Percentiles rank a stretch among this genome's conserved stretches.
Evolutionary conservation across 108 stramenopile species (phyloP).

Genomic region (Cyclotella baltica): DNA sequence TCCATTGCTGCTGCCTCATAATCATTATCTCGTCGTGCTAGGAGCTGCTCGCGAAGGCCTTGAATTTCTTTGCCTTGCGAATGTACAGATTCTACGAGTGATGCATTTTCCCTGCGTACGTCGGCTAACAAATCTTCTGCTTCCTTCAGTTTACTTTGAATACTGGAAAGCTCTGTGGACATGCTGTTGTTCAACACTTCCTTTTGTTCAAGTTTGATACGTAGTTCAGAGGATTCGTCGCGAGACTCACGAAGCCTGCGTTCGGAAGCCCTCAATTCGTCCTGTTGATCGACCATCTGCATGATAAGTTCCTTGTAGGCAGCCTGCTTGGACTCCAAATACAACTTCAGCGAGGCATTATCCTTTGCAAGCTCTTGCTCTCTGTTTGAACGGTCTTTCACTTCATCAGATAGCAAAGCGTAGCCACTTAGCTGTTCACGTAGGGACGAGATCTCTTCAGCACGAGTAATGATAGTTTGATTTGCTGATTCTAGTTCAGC

Average conservation of each 20-base stretch:
- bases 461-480: too few species aligned
- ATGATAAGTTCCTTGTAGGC: not conserved
- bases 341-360: not conserved
- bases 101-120: not conserved
- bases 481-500: not conserved
- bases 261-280: not conserved
- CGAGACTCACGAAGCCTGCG: not conserved
- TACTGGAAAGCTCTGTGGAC: not conserved
- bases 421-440: too few species aligned
- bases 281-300: not conserved
- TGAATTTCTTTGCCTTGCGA: not conserved
- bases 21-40: not conserved
- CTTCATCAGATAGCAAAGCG: too few species aligned
- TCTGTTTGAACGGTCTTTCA: not conserved
- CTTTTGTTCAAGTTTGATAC: not conserved
- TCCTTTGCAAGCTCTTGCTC: not conserved
- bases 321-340: not conserved
- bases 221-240: not conserved
- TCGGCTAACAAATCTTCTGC: not conserved
- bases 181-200: not conserved
- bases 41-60: not conserved
- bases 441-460: too few species aligned
- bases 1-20: not conserved
- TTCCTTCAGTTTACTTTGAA: not conserved
- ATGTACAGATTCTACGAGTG: not conserved